phyloP scores from a whole-genome alignment of 2,329 filamentous ascomycete genomes.

The Byssothecium circinans region DNA sequence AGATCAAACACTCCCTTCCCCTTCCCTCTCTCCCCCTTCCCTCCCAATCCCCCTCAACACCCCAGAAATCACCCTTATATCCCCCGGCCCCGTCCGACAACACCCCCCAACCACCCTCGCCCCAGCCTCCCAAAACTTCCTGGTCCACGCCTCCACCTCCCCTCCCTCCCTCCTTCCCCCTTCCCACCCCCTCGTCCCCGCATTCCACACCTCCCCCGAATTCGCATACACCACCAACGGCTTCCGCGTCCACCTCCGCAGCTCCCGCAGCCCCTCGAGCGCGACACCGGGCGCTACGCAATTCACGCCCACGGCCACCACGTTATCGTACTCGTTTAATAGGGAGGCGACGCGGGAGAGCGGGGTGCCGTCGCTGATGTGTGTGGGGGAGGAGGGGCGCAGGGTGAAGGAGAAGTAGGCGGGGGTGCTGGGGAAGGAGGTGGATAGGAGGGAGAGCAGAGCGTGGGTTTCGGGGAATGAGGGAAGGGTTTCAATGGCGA shows the following conservation, averaged over 20 bases:
- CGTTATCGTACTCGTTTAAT: constrained; percentile 31
- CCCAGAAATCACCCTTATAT: constrained; percentile 41
- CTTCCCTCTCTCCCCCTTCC: not conserved
- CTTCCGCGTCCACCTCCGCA: constrained; percentile 35
- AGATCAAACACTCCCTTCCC: no score
- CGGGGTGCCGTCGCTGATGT: constrained; percentile 48
- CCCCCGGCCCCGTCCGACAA: constrained; percentile 49
- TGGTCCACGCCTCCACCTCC: constrained; percentile 30
- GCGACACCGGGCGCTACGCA: constrained; percentile 45
- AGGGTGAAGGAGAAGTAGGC: constrained; percentile 50
- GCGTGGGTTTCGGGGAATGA: constrained; percentile 44
- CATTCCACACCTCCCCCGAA: constrained; percentile 52
- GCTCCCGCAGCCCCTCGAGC: constrained; percentile 33
- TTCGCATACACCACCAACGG: constrained; percentile 50
- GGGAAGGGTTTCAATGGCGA: constrained; percentile 52
- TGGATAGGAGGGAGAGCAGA: constrained; percentile 41
- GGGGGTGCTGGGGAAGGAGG: constrained; percentile 41
- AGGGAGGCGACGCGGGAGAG: constrained; percentile 35
- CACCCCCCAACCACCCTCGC: constrained; percentile 52
- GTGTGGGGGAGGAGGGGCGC: constrained; percentile 24
- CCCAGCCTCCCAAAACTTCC: constrained; percentile 40
- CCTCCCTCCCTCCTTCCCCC: constrained; percentile 27
- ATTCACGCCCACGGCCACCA: constrained; percentile 51
- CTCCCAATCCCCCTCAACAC: constrained; percentile 16
- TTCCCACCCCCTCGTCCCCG: constrained; percentile 42